These are phyloP conservation scores for Ophiocordyceps unilateralis DNA, from an alignment of 2,329 filamentous ascomycete species.

Conservation along the genomic window DNA sequence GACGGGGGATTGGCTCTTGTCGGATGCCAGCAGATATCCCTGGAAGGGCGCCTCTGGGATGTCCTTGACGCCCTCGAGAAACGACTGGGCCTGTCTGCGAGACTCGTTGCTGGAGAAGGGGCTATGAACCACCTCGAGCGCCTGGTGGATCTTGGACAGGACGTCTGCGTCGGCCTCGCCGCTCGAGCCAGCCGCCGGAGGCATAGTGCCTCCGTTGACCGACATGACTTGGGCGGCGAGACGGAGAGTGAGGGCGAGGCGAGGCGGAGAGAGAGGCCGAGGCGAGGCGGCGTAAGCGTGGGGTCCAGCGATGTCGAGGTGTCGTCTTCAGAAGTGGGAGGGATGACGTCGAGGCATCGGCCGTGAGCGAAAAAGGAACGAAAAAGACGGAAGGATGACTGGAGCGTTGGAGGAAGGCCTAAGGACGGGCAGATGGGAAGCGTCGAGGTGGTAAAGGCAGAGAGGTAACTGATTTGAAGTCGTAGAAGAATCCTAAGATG, in stretches of 20 bases:
- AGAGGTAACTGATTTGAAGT: too few species aligned
- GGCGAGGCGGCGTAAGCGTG: background rate
- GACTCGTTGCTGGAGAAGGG: slow-evolving; percentile 64
- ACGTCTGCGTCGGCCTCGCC: slow-evolving; percentile 24
- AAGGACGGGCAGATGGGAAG: background rate
- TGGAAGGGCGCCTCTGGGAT: slow-evolving; percentile 65
- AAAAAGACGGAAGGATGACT: background rate
- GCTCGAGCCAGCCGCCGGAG: slow-evolving; percentile 14
- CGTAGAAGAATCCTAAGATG: background rate
- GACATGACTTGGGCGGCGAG: slow-evolving; percentile 14
- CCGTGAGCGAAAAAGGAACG: background rate
- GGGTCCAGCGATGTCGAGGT: background rate
- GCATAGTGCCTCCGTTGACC: slow-evolving; percentile 17
- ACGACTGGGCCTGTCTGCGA: slow-evolving; percentile 67
- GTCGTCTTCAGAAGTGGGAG: background rate
- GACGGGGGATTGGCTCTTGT: slow-evolving; percentile 57
- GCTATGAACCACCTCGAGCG: slow-evolving; percentile 75
- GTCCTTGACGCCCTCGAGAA: slow-evolving; percentile 72
- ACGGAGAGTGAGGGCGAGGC: background rate
- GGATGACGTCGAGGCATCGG: background rate
- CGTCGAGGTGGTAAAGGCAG: too few species aligned
- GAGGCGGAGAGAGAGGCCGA: background rate
- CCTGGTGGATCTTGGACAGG: slow-evolving; percentile 58
- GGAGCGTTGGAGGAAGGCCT: background rate
- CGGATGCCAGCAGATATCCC: slow-evolving; percentile 67